Evolutionary conservation across 2,329 filamentous ascomycete genomes (phyloP), one percentile per base, ranked within the genome.

Genomic region (Cytospora mali): DNA sequence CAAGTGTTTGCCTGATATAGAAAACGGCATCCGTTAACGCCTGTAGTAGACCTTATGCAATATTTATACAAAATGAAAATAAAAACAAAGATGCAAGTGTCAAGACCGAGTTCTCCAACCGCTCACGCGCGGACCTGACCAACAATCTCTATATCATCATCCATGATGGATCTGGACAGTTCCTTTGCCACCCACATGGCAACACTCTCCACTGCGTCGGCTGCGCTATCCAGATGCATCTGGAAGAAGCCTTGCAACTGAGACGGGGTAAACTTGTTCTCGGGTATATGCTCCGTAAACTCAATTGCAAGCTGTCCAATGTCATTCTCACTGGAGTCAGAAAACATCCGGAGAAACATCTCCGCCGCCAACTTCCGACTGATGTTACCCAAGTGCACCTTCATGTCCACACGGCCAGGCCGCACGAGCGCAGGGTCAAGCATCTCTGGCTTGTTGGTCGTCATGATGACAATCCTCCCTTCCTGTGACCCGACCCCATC

Each of bases 401-500:
- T 81, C 72, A 86, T 77, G 64, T 90, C 86, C 0, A 90, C 81
- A 2, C 86, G 75, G 0, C 87, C 88, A 0, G 87, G 86, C 0
- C 87, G 78, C 27, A 88, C 80, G 1, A 90, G 77, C 0, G 86
- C 87, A 3, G 79, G 73, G 62, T 90, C 86, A 0, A 90, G 79
- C 62, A 84, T 82, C 62, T 88, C 84, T 0, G 81, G 79, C 62
- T 85, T 82, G 67, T 91, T 91, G 0, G 88, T 89, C 0, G 88
- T 91, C 88, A 91, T 90, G 66, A 91, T 84, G 1, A 91, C 77
- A 1, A 91, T 83, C 9, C 86, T 80, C 1, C 88, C 88, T 74
- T 91, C 88, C 62, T 85, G 84, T 0, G 84, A 84, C 0, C 86
- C 86, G 0, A 89, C 87, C 2, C 87, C 87, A 65, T 89, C 88